These are phyloP conservation scores for Blastomyces gilchristii DNA, from an alignment of 2,329 filamentous ascomycete genomes.

Conservation along the genomic window DNA sequence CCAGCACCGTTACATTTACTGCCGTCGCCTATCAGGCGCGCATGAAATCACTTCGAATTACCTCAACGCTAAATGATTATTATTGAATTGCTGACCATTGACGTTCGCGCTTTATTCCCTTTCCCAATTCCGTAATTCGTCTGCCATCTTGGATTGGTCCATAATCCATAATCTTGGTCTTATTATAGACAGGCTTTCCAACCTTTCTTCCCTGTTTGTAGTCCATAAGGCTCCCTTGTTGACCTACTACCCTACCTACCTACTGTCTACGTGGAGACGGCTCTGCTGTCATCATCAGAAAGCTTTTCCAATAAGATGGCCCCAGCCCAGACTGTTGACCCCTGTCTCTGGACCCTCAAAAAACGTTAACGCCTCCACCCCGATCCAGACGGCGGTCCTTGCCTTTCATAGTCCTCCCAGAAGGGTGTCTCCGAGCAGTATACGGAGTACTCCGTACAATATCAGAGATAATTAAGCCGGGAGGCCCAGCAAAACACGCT, in stretches of 20 bases:
- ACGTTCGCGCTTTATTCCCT: background rate
- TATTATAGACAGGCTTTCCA: background rate
- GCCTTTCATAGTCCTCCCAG: background rate
- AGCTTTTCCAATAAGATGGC: background rate
- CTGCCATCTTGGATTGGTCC: background rate
- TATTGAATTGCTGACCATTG: background rate
- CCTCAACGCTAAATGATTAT: background rate
- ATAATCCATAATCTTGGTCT: background rate
- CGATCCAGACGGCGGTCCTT: no score
- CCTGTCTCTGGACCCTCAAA: background rate
- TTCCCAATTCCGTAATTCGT: background rate
- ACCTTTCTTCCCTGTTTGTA: background rate
- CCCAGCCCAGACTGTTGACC: background rate
- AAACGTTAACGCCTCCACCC: background rate
- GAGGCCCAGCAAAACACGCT: background rate
- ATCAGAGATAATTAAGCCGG: background rate
- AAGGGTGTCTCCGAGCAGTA: background rate
- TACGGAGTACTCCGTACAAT: background rate
- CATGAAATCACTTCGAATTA: background rate
- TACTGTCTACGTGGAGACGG: background rate
- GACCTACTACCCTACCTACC: no score
- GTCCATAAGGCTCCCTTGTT: background rate
- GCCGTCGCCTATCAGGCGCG: background rate
- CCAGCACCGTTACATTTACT: background rate
- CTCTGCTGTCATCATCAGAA: background rate